These are phyloP conservation scores for Boechera divaricarpa DNA, from an alignment of 345 rosid species.

Conservation along the genomic window DNA sequence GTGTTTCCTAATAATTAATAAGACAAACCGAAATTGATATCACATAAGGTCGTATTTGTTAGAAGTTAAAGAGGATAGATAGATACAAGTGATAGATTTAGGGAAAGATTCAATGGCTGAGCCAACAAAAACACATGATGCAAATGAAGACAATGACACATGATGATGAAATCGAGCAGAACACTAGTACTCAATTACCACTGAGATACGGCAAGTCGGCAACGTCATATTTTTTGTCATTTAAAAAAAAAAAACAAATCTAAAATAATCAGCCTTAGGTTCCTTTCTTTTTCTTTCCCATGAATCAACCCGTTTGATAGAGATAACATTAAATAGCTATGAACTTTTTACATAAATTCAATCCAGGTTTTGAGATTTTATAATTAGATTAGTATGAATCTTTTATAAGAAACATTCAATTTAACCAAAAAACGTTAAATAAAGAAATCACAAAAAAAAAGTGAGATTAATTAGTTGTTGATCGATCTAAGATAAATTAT, in stretches of 20 bases:
- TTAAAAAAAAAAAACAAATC: neutral
- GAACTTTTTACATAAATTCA: slow-evolving; percentile 28
- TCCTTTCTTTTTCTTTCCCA: slow-evolving; percentile 13
- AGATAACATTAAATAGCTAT: slow-evolving; percentile 11
- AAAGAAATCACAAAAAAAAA: neutral
- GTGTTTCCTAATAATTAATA: slow-evolving; percentile 1
- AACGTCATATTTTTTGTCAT: slow-evolving; percentile 16
- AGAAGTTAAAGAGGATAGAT: slow-evolving; percentile 11
- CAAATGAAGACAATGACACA: slow-evolving; percentile 38
- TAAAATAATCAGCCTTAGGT: neutral
- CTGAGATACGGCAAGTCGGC: slow-evolving; percentile 45
- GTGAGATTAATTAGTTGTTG: neutral
- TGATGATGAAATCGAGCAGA: slow-evolving; percentile 35
- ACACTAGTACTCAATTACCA: slow-evolving; percentile 33
- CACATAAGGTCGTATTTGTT: neutral
- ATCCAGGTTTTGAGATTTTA: neutral
- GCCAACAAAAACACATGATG: slow-evolving; percentile 39
- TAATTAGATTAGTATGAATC: neutral
- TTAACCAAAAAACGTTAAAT: neutral
- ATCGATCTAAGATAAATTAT: neutral
- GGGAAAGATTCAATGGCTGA: slow-evolving; percentile 23
- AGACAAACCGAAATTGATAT: neutral
- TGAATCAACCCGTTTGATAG: slow-evolving; percentile 30
- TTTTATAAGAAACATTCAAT: neutral
- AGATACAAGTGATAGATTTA: slow-evolving; percentile 19